phyloP scores from a whole-genome alignment of 306 rosid genomes.

The Cercis canadensis region DNA sequence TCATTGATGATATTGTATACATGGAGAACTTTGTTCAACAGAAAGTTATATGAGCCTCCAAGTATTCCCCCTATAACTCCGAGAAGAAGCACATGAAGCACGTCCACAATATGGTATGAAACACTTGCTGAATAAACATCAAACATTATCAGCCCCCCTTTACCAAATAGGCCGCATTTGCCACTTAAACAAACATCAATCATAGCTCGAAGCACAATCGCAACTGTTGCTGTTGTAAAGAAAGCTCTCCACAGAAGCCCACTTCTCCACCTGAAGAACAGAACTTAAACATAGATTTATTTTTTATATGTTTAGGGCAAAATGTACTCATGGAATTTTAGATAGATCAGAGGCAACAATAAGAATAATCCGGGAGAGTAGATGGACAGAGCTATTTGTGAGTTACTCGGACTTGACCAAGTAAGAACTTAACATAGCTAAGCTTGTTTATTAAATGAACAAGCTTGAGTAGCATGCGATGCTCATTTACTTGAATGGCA shows the following conservation, averaged over 20 bases:
- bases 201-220: slow-evolving; percentile 80
- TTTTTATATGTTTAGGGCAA: background rate
- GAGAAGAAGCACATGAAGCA: slow-evolving; percentile 80
- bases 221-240: slow-evolving; percentile 87
- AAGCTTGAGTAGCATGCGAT: too few species aligned
- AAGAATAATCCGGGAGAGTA: too few species aligned
- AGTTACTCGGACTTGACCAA: too few species aligned
- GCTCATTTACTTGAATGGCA: too few species aligned
- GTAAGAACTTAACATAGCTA: too few species aligned
- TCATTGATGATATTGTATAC: slow-evolving; percentile 71
- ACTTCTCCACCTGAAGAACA: slow-evolving; percentile 87
- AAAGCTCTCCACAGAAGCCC: slow-evolving; percentile 97
- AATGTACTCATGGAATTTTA: slow-evolving; percentile 1
- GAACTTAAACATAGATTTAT: slow-evolving; percentile 15
- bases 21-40: slow-evolving; percentile 74
- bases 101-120: slow-evolving; percentile 75
- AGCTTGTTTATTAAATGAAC: too few species aligned
- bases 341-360: too few species aligned
- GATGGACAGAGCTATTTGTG: too few species aligned
- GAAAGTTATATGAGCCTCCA: slow-evolving; percentile 82
- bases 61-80: slow-evolving; percentile 84
- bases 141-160: slow-evolving; percentile 94
- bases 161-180: slow-evolving; percentile 92
- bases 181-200: slow-evolving; percentile 86
- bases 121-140: slow-evolving; percentile 72